Evolutionary conservation across 2,329 filamentous ascomycete species (phyloP), one percentile per base, ranked within the genome.

Genomic region (Penicillium nordicum): DNA sequence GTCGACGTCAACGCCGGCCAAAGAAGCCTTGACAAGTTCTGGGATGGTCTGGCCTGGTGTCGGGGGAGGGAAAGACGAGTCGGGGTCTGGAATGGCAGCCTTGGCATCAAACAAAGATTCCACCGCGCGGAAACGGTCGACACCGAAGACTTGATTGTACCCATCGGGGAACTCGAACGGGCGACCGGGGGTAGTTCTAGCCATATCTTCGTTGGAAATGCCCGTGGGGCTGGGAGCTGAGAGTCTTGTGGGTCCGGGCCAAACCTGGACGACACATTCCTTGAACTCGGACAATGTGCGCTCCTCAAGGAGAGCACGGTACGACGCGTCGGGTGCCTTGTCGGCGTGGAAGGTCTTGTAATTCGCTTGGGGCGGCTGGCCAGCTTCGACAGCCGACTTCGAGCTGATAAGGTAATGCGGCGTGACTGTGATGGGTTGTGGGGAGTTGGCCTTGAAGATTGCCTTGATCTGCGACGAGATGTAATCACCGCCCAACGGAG

Each of bases 131-230:
- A 88, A 97, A 49, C 94, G 87, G 73, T 97, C 92, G 54, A 88
- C 83, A 60, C 90, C 88, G 80, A 96, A 99, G 76, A 96, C 88
- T 73, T 96, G 90, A 79, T 97, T 99, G 78, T 88, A 92, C 49
- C 94, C 94, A 71, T 97, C 91, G 10, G 94, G 94, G 84, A 99
- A 94, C 79, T 99, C 94, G 69, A 97, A 99, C 11, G 94, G 89
- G 50, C 91, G 88, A 40, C 90, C 90, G 0, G 91, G 90, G 62
- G 87, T 85, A 43, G 78, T 81, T 71, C 84, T 87, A 56, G 87
- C 87, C 46, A 85, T 80, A 41, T 97, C 92, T 70, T 94, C 86
- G 71, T 93, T 95, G 5, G 78, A 76, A 27, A 77, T 65, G 37
- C 87, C 85, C 23, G 74, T 76, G 77, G 83, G 63, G 74, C 69